Evolutionary conservation across 306 rosid genomes (phyloP).

Genomic region (Rosa persica): DNA sequence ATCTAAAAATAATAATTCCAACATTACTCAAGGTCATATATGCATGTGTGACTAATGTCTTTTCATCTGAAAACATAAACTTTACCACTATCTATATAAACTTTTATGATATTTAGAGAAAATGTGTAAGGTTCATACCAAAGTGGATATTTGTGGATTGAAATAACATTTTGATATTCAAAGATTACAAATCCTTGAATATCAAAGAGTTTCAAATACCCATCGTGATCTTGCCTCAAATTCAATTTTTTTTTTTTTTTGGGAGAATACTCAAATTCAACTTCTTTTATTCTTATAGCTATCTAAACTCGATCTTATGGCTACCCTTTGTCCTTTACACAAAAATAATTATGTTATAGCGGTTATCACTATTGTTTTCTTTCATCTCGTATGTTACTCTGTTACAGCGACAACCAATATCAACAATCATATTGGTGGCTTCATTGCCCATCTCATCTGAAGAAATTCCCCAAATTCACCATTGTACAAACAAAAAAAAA

Average conservation of each 20-base stretch:
- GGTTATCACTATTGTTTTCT: background rate
- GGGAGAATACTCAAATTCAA: too few relatives aligned
- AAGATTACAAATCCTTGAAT: background rate
- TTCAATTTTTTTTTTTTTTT: background rate
- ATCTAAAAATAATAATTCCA: background rate
- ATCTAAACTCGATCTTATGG: background rate
- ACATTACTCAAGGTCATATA: background rate
- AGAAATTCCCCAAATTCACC: constrained; percentile 30
- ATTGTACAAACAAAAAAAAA: constrained; percentile 4
- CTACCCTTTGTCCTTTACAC: background rate
- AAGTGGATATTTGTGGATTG: too few relatives aligned
- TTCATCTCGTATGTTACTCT: constrained; percentile 24
- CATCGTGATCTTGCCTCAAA: background rate
- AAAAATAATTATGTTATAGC: background rate
- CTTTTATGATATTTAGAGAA: background rate
- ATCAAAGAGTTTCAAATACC: background rate
- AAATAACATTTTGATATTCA: too few relatives aligned
- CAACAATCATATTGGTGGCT: constrained; percentile 15
- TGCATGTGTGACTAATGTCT: background rate
- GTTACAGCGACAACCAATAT: constrained; percentile 18
- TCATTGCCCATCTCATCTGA: constrained; percentile 38
- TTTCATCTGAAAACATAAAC: background rate
- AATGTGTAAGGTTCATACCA: too few relatives aligned
- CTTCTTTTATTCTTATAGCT: background rate
- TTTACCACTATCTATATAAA: background rate